Evolutionary conservation across 140 eudicot genomes (phyloP).

Genomic region (Anethum foeniculum): DNA sequence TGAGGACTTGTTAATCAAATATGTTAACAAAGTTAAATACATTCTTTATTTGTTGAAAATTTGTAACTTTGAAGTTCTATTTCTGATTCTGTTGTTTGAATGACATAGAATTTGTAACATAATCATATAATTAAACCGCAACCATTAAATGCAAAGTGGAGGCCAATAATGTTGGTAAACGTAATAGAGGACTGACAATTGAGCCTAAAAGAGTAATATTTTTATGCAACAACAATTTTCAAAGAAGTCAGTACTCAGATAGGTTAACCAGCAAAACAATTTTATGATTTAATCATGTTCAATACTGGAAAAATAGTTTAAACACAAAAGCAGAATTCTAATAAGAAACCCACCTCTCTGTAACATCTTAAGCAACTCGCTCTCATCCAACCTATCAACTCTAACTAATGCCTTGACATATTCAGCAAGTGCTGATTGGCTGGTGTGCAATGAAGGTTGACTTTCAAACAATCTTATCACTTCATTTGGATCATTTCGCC

Average conservation of each 20-base stretch:
- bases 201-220: neutral
- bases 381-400: slow-evolving; percentile 10
- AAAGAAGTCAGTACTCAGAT: neutral
- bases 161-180: neutral
- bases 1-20: neutral
- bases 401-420: slow-evolving; percentile 5
- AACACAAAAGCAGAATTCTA: neutral
- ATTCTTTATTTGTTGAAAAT: neutral
- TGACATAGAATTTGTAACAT: neutral
- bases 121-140: neutral
- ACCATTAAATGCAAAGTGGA: neutral
- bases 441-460: slow-evolving; percentile 3
- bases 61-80: neutral
- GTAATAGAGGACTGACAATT: neutral
- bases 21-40: neutral
- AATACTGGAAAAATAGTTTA: neutral
- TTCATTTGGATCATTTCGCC: neutral
- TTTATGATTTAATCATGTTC: neutral
- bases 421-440: slow-evolving; percentile 8
- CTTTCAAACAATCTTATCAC: slow-evolving; percentile 9
- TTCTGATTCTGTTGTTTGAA: neutral
- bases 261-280: neutral
- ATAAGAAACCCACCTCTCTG: slow-evolving; percentile 1
- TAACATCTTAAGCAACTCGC: slow-evolving; percentile 8
- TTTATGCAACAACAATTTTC: neutral